Conservation (phyloP, 192 early-diverging fungal genomes). For the Dissophora globulifera region DNA sequence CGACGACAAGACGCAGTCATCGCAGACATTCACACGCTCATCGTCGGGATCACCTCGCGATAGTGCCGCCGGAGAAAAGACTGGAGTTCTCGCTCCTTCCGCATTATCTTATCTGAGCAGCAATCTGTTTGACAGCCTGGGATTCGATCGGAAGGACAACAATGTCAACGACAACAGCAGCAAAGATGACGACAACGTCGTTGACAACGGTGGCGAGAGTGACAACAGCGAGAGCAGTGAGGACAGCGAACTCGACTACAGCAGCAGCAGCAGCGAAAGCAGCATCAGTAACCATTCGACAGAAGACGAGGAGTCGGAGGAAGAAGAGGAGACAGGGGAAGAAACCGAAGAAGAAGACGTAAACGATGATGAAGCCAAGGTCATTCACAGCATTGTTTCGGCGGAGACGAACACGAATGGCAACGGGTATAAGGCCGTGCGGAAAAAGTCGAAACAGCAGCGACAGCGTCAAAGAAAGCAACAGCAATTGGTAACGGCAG, state of each 20-base stretch:
- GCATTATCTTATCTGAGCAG: conserved; percentile 22
- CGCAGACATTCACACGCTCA: no score
- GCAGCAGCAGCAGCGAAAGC: conserved; percentile 41
- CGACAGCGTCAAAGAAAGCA: not conserved
- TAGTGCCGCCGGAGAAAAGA: not conserved
- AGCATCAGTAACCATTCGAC: conserved; percentile 26
- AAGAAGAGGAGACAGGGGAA: conserved; percentile 14
- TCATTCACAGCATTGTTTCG: not conserved
- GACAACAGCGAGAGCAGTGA: conserved; percentile 16
- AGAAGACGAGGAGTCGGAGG: conserved; percentile 30
- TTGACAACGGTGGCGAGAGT: conserved; percentile 1
- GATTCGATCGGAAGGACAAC: not conserved
- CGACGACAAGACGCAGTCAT: no score
- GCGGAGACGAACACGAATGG: not conserved
- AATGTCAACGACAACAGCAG: not conserved
- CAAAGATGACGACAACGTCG: not conserved
- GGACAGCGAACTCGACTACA: conserved; percentile 26
- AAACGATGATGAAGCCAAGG: not conserved
- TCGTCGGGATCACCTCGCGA: not conserved
- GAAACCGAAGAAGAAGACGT: not conserved
- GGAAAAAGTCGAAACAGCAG: conserved; percentile 5
- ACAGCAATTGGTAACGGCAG: conserved; percentile 2
- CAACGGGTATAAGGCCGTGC: not conserved
- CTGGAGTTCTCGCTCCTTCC: not conserved
- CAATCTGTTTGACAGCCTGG: conserved; percentile 21